Evolutionary conservation across 169 alveolate species (phyloP).

Genomic region (Theileria parva): DNA sequence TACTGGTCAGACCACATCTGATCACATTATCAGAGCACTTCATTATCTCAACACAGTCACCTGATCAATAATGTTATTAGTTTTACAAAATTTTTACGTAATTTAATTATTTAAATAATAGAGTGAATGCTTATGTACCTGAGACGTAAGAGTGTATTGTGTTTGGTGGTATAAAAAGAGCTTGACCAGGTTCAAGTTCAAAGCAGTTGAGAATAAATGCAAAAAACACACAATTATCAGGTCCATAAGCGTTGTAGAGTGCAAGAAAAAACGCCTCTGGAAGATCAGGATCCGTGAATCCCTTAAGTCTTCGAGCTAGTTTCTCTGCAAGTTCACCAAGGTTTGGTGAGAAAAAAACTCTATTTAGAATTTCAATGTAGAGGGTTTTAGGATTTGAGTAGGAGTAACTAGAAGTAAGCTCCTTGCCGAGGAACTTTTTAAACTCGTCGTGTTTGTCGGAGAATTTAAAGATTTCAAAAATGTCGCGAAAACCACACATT

Average conservation of each 20-base stretch:
- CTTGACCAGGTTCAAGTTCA: slow-evolving; percentile 86
- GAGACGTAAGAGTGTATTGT: slow-evolving; percentile 92
- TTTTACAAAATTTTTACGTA: not conserved
- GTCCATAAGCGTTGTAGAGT: slow-evolving; percentile 74
- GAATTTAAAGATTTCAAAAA: slow-evolving; percentile 7
- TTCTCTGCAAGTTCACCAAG: not conserved
- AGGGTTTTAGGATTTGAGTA: not conserved
- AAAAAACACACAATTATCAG: slow-evolving; percentile 87
- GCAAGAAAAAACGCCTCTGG: slow-evolving; percentile 51
- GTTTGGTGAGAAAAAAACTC: not conserved
- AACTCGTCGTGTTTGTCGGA: slow-evolving; percentile 43
- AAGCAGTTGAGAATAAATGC: slow-evolving; percentile 85
- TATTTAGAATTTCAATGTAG: slow-evolving; percentile 16
- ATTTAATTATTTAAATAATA: not conserved
- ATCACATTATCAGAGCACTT: slow-evolving; percentile 94
- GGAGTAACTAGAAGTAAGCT: not conserved
- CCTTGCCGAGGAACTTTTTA: slow-evolving; percentile 23
- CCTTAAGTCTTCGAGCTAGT: slow-evolving; percentile 11
- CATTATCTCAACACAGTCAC: slow-evolving; percentile 93
- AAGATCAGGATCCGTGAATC: not conserved
- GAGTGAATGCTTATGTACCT: slow-evolving; percentile 16
- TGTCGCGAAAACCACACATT: slow-evolving; percentile 38
- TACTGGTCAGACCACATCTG: slow-evolving; percentile 95
- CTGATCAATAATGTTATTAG: slow-evolving; percentile 41
- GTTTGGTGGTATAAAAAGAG: slow-evolving; percentile 87